These are phyloP conservation scores for Akanthomyces dipterigenus DNA, from an alignment of 2,329 filamentous ascomycete species.

Conservation along the genomic window DNA sequence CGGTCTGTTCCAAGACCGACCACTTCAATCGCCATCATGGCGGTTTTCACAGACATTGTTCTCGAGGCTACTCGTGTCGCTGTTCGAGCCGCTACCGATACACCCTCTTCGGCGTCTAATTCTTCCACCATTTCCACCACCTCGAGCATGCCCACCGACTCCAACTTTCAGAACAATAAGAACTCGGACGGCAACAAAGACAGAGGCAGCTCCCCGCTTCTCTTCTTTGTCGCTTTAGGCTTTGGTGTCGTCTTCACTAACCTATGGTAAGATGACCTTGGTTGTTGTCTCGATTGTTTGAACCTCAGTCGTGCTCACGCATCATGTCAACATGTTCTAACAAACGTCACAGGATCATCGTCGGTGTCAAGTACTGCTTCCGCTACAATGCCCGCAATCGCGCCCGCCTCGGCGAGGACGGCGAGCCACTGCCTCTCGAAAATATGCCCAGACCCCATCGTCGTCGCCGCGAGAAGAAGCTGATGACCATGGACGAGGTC, in stretches of 20 bases:
- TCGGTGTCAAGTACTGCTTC: slow-evolving; percentile 99
- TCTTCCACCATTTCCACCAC: slow-evolving; percentile 6
- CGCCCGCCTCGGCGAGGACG: slow-evolving; percentile 67
- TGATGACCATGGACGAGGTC: slow-evolving; percentile 99
- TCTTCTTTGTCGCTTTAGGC: slow-evolving; percentile 89
- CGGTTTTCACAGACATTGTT: slow-evolving; percentile 20
- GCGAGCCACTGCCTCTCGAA: slow-evolving; percentile 82
- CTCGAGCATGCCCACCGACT: slow-evolving; percentile 14
- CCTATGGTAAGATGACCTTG: slow-evolving; percentile 66
- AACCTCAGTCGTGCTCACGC: not conserved
- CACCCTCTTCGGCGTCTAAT: slow-evolving; percentile 17
- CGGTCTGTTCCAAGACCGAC: slow-evolving; percentile 12
- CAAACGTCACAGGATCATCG: slow-evolving; percentile 73
- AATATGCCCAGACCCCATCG: slow-evolving; percentile 80
- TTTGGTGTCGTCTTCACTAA: slow-evolving; percentile 99
- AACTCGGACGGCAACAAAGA: slow-evolving; percentile 15
- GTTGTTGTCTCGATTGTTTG: not conserved
- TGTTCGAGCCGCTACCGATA: slow-evolving; percentile 18
- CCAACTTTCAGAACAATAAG: slow-evolving; percentile 17
- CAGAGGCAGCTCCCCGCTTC: slow-evolving; percentile 35
- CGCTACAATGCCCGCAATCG: slow-evolving; percentile 94
- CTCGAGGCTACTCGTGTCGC: slow-evolving; percentile 21
- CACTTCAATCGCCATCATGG: slow-evolving; percentile 19
- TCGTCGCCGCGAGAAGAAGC: slow-evolving; percentile 87
- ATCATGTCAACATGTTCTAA: slow-evolving; percentile 18